Base-by-base conservation (phyloP, 805 yeast species). In the Cyberlindnera sargentensis region DNA sequence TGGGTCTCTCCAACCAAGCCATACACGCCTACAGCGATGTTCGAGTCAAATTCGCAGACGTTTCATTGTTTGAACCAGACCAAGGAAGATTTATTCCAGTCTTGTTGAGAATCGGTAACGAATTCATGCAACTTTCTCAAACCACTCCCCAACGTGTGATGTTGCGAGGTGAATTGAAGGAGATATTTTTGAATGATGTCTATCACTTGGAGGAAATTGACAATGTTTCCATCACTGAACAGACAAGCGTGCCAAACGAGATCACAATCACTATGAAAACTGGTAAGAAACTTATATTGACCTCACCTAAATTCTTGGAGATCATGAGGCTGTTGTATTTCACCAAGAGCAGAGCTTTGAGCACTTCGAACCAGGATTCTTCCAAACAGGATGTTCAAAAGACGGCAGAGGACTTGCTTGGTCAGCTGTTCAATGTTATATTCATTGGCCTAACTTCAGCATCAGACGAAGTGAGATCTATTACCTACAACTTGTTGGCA, bases 251-350 rank as follows among this genome's bases (percentile, higher is more conserved):
- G 30, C 55, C 74, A 4, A 70, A 72, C 40, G 82, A 77, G 49
- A 67, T 78, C 42, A 70, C 78, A 1, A 62, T 80, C 43, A 63
- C 63, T 23, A 53, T 71, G 35, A 53, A 49, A 25, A 60, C 65
- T 41, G 67, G 66, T 4, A 53, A 47, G 15, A 61, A 56, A 20
- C 46, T 76, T 29, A 64, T 73, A n/a, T 56, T 78, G 37, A 55
- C 73, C 8, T 72, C 80, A 28, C 58, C 71, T 2, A 77, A 76
- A 52, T 72, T 69, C 49, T 57, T 74, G 42, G 91, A 84, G 52
- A 81, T 84, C n/a, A 72, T 84, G 63, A 68, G 89, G 50, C 75
- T 83, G 47, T 60, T 84, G 34, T 81, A 82, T 51, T 82, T 81
- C 52, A 75, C 88, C 0, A 78, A 82, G 43, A 78, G 79, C 20